A percentile compares a stretch with the other conserved stretches of the same genome.
These are phyloP conservation scores for Aspergillus aculeatinus DNA, from an alignment of 2,329 filamentous ascomycete genomes.

Conservation along the genomic window DNA sequence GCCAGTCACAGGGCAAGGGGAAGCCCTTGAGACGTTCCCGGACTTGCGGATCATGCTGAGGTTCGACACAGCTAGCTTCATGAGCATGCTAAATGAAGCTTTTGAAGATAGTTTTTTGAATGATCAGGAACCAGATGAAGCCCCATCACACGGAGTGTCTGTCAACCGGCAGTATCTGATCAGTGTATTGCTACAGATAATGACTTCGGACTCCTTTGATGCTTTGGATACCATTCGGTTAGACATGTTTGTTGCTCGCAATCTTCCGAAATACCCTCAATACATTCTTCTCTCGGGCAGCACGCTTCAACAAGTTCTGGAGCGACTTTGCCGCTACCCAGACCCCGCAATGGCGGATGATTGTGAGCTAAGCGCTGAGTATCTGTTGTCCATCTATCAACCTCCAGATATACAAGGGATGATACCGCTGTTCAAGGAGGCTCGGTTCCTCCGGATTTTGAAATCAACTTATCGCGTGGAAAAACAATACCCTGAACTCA, in stretches of 20 bases:
- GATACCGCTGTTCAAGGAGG: conserved; percentile 74
- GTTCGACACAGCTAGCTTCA: conserved; percentile 86
- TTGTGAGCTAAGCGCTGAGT: conserved; percentile 95
- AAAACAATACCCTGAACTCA: conserved; percentile 72
- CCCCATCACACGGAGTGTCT: conserved; percentile 55
- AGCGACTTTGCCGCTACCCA: conserved; percentile 81
- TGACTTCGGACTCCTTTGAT: conserved; percentile 70
- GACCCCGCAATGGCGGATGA: conserved; percentile 80
- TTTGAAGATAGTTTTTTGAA: conserved; percentile 96
- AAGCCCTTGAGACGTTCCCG: conserved; percentile 73
- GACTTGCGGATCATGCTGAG: conserved; percentile 81
- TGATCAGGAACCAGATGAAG: conserved; percentile 66
- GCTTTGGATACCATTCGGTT: conserved; percentile 85
- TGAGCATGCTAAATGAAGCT: conserved; percentile 94
- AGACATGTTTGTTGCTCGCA: conserved; percentile 97
- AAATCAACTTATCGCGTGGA: conserved; percentile 84
- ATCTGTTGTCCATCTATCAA: conserved; percentile 88
- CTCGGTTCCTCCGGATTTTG: conserved; percentile 84
- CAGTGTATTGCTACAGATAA: conserved; percentile 85
- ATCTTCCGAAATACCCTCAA: conserved; percentile 93
- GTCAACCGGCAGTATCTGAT: conserved; percentile 92
- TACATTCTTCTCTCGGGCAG: conserved; percentile 89
- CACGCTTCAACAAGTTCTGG: conserved; percentile 75
- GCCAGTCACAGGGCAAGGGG: conserved; percentile 15
- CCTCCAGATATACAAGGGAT: conserved; percentile 76